phyloP scores from a whole-genome alignment of 2,329 filamentous ascomycete species.

The Didymosphaeria variabile region DNA sequence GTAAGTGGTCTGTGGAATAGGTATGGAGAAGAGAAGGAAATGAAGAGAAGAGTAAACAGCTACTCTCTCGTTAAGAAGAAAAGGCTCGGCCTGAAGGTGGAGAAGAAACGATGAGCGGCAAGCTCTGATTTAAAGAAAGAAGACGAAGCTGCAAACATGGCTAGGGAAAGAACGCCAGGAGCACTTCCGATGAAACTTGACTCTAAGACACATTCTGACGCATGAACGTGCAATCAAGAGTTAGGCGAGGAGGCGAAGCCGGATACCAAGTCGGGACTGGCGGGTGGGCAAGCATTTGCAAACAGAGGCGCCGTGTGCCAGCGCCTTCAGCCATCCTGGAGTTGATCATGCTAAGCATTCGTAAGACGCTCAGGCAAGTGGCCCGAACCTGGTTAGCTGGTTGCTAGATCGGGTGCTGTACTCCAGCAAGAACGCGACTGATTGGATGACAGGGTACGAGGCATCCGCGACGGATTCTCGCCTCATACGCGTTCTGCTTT shows the following conservation, averaged over 20 bases:
- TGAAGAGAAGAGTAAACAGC: conserved; percentile 27
- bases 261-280: conserved; percentile 21
- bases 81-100: conserved; percentile 43
- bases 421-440: conserved; percentile 14
- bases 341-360: conserved; percentile 25
- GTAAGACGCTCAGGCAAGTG: conserved; percentile 18
- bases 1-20: conserved; percentile 32
- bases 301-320: conserved; percentile 31
- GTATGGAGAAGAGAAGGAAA: conserved; percentile 23
- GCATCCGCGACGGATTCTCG: conserved; percentile 28
- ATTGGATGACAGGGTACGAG: conserved; percentile 32
- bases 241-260: conserved; percentile 29
- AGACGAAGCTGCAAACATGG: conserved; percentile 23
- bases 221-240: conserved; percentile 32
- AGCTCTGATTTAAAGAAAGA: conserved; percentile 39
- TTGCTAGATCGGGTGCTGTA: conserved; percentile 26
- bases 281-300: conserved; percentile 23
- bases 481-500: conserved; percentile 46
- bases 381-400: conserved; percentile 20
- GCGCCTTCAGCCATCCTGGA: conserved; percentile 22
- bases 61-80: conserved; percentile 29
- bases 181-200: conserved; percentile 29
- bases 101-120: conserved; percentile 37
- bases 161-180: conserved; percentile 20
- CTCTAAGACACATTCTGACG: conserved; percentile 31